A percentile compares a stretch with the other conserved stretches of the same genome.
These are phyloP conservation scores for Nakazawaea populi DNA, from an alignment of 805 yeast species.

Conservation along the genomic window DNA sequence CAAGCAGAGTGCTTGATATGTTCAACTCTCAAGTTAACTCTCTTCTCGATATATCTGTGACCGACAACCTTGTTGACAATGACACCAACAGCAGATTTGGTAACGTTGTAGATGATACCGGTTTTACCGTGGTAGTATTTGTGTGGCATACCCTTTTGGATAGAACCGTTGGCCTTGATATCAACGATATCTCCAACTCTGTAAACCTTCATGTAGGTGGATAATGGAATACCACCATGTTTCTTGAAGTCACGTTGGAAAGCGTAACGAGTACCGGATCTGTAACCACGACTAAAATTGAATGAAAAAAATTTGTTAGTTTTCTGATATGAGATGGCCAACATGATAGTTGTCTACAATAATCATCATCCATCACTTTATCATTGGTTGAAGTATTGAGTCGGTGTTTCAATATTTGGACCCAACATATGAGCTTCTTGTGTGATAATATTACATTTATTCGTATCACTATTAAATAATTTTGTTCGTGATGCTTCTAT, in stretches of 20 bases:
- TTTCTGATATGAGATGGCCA: not conserved
- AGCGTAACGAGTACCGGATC: constrained; percentile 99
- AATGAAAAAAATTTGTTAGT: constrained; percentile 10
- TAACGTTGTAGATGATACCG: constrained; percentile 97
- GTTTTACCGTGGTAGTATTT: constrained; percentile 99
- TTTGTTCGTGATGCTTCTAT: no score
- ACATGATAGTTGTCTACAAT: no score
- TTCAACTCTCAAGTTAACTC: constrained; percentile 97
- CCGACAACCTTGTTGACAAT: constrained; percentile 98
- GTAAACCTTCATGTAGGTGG: constrained; percentile 96
- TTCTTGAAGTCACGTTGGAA: constrained; percentile 99
- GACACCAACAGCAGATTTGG: constrained; percentile 98
- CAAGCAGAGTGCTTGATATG: constrained; percentile 99
- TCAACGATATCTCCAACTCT: constrained; percentile 99
- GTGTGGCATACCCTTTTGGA: constrained; percentile 99
- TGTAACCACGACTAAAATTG: constrained; percentile 83
- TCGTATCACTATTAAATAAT: not conserved
- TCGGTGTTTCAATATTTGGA: no score
- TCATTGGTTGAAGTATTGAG: no score
- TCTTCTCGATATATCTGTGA: constrained; percentile 98
- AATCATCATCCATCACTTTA: no score
- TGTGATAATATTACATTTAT: no score
- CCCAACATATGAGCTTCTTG: no score
- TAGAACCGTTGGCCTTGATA: constrained; percentile 98
- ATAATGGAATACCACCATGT: constrained; percentile 91